A percentile compares a stretch with the other conserved stretches of the same genome.
Conservation (phyloP, 1,284 basidiomycete genomes). For the Ustilago hordei region DNA sequence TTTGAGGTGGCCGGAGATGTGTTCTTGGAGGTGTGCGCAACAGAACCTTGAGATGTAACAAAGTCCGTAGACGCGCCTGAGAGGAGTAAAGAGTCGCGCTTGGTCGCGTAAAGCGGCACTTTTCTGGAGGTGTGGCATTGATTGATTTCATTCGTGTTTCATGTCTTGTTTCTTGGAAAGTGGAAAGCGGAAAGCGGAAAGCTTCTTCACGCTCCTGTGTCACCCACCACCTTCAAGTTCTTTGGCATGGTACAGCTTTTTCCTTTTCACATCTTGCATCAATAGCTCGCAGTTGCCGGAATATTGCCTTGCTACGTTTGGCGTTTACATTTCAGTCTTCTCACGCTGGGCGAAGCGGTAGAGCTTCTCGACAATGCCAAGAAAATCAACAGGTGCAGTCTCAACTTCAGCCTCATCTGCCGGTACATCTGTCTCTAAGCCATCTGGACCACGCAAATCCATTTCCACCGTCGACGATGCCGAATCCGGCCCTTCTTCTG, state of each 20-base stretch:
- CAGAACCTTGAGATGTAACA: neutral
- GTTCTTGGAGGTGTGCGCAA: neutral
- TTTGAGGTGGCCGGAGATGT: neutral
- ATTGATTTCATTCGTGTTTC: neutral
- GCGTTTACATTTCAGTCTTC: neutral
- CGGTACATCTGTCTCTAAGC: slow-evolving; percentile 5
- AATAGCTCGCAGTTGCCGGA: no score
- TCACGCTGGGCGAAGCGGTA: no score
- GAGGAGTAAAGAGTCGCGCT: slow-evolving; percentile 1
- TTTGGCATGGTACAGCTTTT: neutral
- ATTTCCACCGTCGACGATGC: neutral
- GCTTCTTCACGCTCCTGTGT: neutral
- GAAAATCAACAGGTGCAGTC: slow-evolving; percentile 29
- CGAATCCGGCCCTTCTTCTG: neutral
- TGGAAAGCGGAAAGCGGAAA: neutral
- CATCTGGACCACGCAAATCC: slow-evolving; percentile 14
- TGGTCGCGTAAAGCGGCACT: slow-evolving; percentile 15
- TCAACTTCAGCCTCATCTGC: slow-evolving; percentile 11
- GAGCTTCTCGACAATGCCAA: slow-evolving; percentile 17
- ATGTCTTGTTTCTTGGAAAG: neutral
- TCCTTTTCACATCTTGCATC: no score
- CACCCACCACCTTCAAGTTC: neutral
- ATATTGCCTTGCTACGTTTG: neutral
- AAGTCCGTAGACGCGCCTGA: neutral
- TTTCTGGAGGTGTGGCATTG: slow-evolving; percentile 13